Conservation (phyloP, 2,329 filamentous ascomycete species). For the Colletotrichum magnum region DNA sequence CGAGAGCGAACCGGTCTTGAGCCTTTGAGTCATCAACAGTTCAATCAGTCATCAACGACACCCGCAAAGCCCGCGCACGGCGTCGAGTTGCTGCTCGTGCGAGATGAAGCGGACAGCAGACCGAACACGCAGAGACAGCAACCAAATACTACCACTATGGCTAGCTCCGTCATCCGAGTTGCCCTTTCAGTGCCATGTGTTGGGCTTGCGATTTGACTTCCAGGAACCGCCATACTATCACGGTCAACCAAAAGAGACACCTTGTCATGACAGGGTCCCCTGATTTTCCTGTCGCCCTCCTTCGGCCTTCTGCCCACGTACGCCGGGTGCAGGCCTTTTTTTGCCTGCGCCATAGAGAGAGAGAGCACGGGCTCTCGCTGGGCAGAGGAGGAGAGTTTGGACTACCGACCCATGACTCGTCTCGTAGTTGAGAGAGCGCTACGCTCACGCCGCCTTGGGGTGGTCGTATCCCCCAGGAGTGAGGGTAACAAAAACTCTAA, state of each 20-base stretch:
- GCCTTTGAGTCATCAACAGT: too few species aligned
- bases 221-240: conserved; percentile 32
- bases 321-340: background rate
- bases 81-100: conserved; percentile 1
- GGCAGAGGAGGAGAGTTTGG: background rate
- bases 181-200: conserved; percentile 9
- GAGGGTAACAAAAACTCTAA: conserved; percentile 36
- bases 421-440: conserved; percentile 22
- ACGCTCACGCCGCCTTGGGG: conserved; percentile 38
- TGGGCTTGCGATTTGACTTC: conserved; percentile 16
- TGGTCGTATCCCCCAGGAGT: conserved; percentile 36
- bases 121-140: background rate
- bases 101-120: conserved; percentile 18
- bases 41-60: too few species aligned
- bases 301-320: background rate
- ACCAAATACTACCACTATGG: background rate
- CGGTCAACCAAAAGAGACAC: background rate
- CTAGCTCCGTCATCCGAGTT: conserved; percentile 22
- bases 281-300: background rate
- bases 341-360: too few species aligned
- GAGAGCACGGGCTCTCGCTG: too few species aligned
- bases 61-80: too few species aligned
- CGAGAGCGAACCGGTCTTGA: conserved; percentile 8
- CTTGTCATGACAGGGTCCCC: conserved; percentile 20
- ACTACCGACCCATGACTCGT: conserved; percentile 28